Evolutionary conservation across 352 stramenopile genomes (phyloP).

Genomic region (Thraustotheca clavata): DNA sequence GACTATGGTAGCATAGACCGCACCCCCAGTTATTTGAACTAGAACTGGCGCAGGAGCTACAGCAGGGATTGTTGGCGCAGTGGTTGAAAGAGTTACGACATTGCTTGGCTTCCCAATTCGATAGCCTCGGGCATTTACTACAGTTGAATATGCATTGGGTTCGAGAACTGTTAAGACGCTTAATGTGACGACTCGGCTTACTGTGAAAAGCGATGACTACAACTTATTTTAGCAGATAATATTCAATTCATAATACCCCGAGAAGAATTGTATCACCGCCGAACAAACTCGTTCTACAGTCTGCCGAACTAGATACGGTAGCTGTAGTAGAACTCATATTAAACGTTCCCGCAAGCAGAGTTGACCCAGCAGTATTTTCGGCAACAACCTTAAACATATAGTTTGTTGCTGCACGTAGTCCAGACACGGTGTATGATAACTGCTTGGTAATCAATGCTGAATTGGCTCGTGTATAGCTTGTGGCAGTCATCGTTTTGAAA

Average conservation of each 20-base stretch:
- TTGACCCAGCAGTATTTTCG: conserved; percentile 21
- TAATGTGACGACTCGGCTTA: conserved; percentile 22
- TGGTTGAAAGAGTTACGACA: conserved; percentile 35
- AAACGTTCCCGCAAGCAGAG: conserved; percentile 28
- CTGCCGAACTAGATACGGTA: conserved; percentile 29
- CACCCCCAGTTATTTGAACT: conserved; percentile 35
- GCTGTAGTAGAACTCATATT: conserved; percentile 30
- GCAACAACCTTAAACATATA: conserved; percentile 53
- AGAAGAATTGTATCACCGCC: conserved; percentile 21
- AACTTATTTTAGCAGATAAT: background rate
- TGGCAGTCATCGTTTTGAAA: conserved; percentile 22
- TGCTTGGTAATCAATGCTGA: conserved; percentile 9
- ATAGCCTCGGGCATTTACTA: conserved; percentile 25
- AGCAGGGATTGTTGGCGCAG: conserved; percentile 25
- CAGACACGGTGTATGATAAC: conserved; percentile 22
- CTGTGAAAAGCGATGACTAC: background rate
- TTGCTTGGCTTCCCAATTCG: conserved; percentile 27
- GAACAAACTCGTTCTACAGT: conserved; percentile 22
- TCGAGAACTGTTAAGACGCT: conserved; percentile 29
- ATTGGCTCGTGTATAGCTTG: conserved; percentile 27
- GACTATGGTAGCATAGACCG: conserved; percentile 26
- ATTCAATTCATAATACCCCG: conserved; percentile 8
- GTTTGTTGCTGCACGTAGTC: conserved; percentile 30
- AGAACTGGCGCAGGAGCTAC: conserved; percentile 28
- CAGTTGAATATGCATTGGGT: conserved; percentile 21